A percentile compares a stretch with the other conserved stretches of the same genome.
Evolutionary conservation across 2,329 filamentous ascomycete genomes (phyloP).

Genomic region (Xylaria sp.): DNA sequence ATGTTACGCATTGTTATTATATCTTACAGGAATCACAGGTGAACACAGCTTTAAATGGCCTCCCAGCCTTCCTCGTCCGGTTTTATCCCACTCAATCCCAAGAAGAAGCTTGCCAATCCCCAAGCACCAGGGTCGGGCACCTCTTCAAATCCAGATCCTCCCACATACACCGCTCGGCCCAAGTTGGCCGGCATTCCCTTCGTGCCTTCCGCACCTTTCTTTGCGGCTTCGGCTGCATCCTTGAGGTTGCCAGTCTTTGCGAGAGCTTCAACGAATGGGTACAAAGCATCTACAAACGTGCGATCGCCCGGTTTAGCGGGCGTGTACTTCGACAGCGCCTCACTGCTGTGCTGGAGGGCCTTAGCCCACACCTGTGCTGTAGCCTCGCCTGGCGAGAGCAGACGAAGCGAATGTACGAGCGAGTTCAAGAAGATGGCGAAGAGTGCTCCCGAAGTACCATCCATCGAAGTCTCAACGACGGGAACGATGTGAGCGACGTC

Average conservation of each 20-base stretch:
- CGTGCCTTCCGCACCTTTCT: slow-evolving; percentile 76
- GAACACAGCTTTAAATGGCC: slow-evolving; percentile 28
- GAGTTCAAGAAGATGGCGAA: slow-evolving; percentile 89
- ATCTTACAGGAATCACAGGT: slow-evolving; percentile 13
- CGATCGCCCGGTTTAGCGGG: slow-evolving; percentile 87
- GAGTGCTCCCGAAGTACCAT: slow-evolving; percentile 63
- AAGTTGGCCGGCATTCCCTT: slow-evolving; percentile 92
- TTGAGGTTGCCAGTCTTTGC: slow-evolving; percentile 65
- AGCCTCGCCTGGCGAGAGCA: slow-evolving; percentile 44
- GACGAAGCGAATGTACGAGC: slow-evolving; percentile 66
- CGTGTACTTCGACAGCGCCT: slow-evolving; percentile 79
- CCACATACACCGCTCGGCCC: slow-evolving; percentile 82
- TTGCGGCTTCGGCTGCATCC: slow-evolving; percentile 74
- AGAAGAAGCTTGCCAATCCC: slow-evolving; percentile 77
- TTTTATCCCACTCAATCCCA: slow-evolving; percentile 67
- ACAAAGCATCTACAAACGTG: slow-evolving; percentile 86
- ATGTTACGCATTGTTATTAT: slow-evolving; percentile 6
- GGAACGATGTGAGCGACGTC: slow-evolving; percentile 57
- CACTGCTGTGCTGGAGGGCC: slow-evolving; percentile 72
- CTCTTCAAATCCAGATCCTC: slow-evolving; percentile 71
- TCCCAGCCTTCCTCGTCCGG: slow-evolving; percentile 46
- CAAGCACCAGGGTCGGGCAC: slow-evolving; percentile 70
- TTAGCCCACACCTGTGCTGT: slow-evolving; percentile 54
- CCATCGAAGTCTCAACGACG: slow-evolving; percentile 61
- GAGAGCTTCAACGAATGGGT: slow-evolving; percentile 81